phyloP scores from a whole-genome alignment of 305 asterid species.

The Fraxinus nigra region DNA sequence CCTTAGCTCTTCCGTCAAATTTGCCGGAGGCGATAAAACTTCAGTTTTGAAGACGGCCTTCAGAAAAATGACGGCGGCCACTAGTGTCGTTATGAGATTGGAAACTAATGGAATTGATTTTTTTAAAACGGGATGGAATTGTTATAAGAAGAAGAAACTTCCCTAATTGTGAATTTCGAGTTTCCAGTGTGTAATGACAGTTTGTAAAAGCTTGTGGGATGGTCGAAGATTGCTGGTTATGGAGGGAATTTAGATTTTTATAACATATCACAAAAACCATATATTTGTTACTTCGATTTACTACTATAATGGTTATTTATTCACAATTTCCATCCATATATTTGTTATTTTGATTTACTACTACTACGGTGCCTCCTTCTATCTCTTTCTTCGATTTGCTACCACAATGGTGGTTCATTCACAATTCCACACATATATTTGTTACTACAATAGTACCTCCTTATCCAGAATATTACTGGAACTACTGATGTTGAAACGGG shows the following conservation, averaged over 20 bases:
- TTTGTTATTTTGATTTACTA: too few relatives aligned
- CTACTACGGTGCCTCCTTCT: too few relatives aligned
- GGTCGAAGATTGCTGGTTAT: background rate
- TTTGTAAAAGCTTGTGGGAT: background rate
- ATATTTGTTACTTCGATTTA: too few relatives aligned
- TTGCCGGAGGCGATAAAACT: conserved; percentile 27
- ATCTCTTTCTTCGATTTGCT: too few relatives aligned
- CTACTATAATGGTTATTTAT: too few relatives aligned
- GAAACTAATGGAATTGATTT: background rate
- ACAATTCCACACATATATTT: background rate
- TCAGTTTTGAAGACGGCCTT: conserved; percentile 29
- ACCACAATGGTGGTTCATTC: background rate
- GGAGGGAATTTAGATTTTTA: too few relatives aligned
- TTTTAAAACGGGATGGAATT: background rate
- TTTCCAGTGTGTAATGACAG: background rate
- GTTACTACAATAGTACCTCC: background rate
- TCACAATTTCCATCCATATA: too few relatives aligned
- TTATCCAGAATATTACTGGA: too few relatives aligned
- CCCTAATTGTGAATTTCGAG: background rate
- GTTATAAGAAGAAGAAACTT: too few relatives aligned
- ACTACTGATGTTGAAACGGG: too few relatives aligned
- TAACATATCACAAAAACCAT: too few relatives aligned
- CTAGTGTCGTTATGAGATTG: background rate
- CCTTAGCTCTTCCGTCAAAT: conserved; percentile 27
- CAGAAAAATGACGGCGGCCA: too few relatives aligned